phyloP scores from a whole-genome alignment of 148 eudicot species.

The Simmondsia chinensis region DNA sequence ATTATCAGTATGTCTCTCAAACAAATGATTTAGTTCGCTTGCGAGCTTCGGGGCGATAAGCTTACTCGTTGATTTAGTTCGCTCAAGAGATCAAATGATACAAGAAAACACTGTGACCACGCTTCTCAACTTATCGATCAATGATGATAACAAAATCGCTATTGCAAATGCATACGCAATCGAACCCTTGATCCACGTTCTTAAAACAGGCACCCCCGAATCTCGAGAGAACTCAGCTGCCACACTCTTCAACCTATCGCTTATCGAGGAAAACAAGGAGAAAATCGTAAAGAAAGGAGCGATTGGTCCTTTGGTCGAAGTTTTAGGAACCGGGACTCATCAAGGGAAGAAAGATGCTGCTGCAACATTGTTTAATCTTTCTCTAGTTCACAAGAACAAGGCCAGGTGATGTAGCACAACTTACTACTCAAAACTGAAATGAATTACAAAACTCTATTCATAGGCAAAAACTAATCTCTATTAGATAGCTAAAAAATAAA shows the following conservation, averaged over 20 bases:
- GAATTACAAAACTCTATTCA: no score
- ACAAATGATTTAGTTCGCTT: constrained; percentile 37
- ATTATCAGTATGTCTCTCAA: constrained; percentile 37
- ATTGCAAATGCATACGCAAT: constrained; percentile 74
- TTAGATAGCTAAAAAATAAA: no score
- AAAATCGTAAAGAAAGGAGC: constrained; percentile 80
- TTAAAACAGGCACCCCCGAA: constrained; percentile 72
- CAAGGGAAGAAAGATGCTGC: constrained; percentile 85
- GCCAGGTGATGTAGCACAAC: no score
- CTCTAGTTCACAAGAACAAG: constrained; percentile 74
- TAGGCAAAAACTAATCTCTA: no score
- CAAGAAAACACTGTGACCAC: constrained; percentile 86
- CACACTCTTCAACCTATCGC: constrained; percentile 84
- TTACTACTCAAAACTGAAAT: no score
- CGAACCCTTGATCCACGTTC: constrained; percentile 76
- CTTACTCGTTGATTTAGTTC: constrained; percentile 55
- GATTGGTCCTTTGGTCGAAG: constrained; percentile 69
- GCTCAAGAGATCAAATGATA: constrained; percentile 38
- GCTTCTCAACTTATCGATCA: constrained; percentile 75
- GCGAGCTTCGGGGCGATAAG: constrained; percentile 68
- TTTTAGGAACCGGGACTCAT: constrained; percentile 74
- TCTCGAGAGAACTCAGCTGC: constrained; percentile 93
- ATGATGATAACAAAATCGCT: constrained; percentile 72
- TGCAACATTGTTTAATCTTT: constrained; percentile 80
- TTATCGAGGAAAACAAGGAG: constrained; percentile 74